Evolutionary conservation across 441 rosid genomes (phyloP).

Genomic region (Gossypium aridum): DNA sequence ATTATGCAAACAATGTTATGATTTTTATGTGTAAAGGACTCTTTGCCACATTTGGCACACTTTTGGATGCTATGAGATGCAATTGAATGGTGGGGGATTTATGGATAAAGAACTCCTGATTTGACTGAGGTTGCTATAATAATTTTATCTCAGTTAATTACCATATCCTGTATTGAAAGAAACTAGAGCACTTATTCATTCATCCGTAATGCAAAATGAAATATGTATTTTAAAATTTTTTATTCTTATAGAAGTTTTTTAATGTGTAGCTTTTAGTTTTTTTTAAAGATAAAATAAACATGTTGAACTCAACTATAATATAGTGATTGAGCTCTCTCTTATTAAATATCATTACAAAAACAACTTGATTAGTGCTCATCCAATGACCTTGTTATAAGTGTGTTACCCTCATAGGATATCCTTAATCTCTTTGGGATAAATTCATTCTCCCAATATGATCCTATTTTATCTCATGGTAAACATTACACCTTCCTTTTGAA

Average conservation of each 20-base stretch:
- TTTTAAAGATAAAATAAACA: not conserved
- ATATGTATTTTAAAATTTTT: not conserved
- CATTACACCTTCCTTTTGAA: no score
- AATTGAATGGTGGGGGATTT: not conserved
- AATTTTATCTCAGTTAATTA: not conserved
- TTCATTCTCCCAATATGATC: no score
- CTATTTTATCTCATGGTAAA: no score
- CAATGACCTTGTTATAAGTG: no score
- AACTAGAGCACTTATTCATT: not conserved
- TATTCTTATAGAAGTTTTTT: not conserved
- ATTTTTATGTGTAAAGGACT: not conserved
- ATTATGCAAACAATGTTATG: not conserved
- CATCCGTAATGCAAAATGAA: not conserved
- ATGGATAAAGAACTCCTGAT: not conserved
- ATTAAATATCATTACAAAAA: no score
- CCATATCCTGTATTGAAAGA: not conserved
- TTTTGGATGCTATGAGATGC: not conserved
- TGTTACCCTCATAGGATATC: no score
- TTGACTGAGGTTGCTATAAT: not conserved
- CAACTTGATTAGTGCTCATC: no score
- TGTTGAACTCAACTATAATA: not conserved
- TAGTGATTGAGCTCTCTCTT: no score
- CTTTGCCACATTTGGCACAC: not conserved
- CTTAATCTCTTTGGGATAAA: no score
- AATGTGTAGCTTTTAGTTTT: not conserved